Evolutionary conservation across 2,329 filamentous ascomycete genomes (phyloP).

Genomic region (Fusarium subglutinans): DNA sequence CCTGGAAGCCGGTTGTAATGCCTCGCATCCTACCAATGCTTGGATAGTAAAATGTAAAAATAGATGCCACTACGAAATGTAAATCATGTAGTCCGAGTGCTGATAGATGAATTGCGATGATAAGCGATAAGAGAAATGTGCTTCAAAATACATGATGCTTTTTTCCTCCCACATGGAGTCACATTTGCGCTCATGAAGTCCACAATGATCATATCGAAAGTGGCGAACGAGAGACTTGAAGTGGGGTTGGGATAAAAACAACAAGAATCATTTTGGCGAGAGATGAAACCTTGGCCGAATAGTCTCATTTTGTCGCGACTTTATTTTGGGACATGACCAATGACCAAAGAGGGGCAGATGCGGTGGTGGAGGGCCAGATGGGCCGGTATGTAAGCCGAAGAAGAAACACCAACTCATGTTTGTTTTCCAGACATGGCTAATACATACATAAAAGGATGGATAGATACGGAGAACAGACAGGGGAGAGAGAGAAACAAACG

Average conservation of each 20-base stretch:
- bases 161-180: constrained; percentile 19
- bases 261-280: constrained; percentile 24
- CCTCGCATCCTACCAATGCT: constrained; percentile 11
- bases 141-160: neutral
- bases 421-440: constrained; percentile 8
- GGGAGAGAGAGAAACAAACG: neutral
- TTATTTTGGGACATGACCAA: neutral
- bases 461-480: neutral
- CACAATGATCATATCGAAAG: neutral
- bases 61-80: constrained; percentile 35
- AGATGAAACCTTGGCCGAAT: constrained; percentile 21
- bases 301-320: constrained; percentile 33
- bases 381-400: constrained; percentile 1
- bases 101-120: constrained; percentile 40
- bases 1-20: constrained; percentile 48
- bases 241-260: constrained; percentile 39
- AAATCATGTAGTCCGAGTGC: constrained; percentile 35
- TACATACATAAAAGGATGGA: neutral
- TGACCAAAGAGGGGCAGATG: constrained; percentile 16
- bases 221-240: constrained; percentile 29
- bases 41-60: constrained; percentile 41
- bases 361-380: constrained; percentile 26
- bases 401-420: constrained; percentile 22
- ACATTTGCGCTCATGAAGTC: constrained; percentile 4
- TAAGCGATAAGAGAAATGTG: constrained; percentile 12